phyloP scores from a whole-genome alignment of 805 yeast genomes.

The Pichia cephalocereana region DNA sequence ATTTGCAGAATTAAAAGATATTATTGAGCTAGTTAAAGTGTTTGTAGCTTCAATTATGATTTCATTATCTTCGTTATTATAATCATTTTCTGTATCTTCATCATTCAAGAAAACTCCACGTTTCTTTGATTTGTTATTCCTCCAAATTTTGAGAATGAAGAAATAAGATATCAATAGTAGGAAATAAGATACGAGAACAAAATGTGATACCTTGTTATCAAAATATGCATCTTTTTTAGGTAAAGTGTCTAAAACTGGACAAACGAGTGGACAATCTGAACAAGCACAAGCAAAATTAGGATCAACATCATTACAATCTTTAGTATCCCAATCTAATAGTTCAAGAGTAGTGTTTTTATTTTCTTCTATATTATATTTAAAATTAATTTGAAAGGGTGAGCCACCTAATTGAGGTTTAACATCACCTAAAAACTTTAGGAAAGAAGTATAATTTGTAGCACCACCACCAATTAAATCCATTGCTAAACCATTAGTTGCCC shows the following conservation, averaged over 20 bases:
- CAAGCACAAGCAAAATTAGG: conserved; percentile 71
- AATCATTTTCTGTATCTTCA: too few relatives aligned
- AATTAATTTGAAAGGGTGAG: conserved; percentile 89
- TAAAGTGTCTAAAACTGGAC: conserved; percentile 58
- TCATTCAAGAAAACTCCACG: too few relatives aligned
- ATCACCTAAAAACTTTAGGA: conserved; percentile 85
- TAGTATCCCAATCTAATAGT: conserved; percentile 21
- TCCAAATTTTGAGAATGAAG: neutral
- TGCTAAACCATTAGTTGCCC: conserved; percentile 92
- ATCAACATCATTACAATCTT: conserved; percentile 50
- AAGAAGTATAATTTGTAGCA: conserved; percentile 61
- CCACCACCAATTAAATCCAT: conserved; percentile 99
- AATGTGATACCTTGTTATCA: conserved; percentile 67
- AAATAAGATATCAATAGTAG: conserved; percentile 1
- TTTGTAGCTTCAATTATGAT: neutral
- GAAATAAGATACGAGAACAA: conserved; percentile 43
- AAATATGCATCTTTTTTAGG: conserved; percentile 34
- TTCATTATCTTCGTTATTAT: conserved; percentile 7
- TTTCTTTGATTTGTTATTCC: neutral
- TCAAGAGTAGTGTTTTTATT: conserved; percentile 19
- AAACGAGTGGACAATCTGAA: conserved; percentile 74
- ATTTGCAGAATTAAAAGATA: neutral
- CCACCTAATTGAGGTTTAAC: conserved; percentile 93
- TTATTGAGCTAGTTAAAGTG: conserved; percentile 2
- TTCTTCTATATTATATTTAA: conserved; percentile 32